These are phyloP conservation scores for Phytophthora pistaciae DNA, from an alignment of 352 stramenopile species.

Conservation along the genomic window DNA sequence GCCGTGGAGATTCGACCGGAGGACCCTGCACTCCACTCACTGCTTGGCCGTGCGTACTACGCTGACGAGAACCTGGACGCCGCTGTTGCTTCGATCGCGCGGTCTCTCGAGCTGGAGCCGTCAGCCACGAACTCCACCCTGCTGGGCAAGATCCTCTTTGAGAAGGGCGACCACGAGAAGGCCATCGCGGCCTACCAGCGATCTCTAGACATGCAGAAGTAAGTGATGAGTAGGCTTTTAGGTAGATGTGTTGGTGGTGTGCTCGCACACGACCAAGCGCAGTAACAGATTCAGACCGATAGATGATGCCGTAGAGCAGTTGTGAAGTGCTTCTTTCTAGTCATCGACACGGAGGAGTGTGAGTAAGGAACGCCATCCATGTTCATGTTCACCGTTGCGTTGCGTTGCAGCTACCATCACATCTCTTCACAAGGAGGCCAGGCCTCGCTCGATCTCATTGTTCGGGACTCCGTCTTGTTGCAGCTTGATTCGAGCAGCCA, in stretches of 20 bases:
- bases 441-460: not conserved
- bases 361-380: constrained; percentile 14
- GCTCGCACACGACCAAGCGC: constrained; percentile 6
- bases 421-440: not conserved
- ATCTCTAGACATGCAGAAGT: constrained; percentile 79
- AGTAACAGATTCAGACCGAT: constrained; percentile 28
- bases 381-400: not conserved
- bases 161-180: constrained; percentile 89
- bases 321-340: constrained; percentile 15
- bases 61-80: constrained; percentile 87
- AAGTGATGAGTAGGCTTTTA: constrained; percentile 28
- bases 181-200: constrained; percentile 89
- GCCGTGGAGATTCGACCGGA: constrained; percentile 85
- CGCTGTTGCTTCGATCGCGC: constrained; percentile 67
- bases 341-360: constrained; percentile 4
- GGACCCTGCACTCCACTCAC: constrained; percentile 75
- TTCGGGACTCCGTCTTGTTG: not conserved
- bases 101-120: constrained; percentile 76
- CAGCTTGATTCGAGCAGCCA: not conserved
- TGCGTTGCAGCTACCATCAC: not conserved
- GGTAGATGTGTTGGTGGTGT: constrained; percentile 28
- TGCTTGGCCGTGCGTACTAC: constrained; percentile 87
- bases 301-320: constrained; percentile 32
- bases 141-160: constrained; percentile 88
- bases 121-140: constrained; percentile 88